Evolutionary conservation across 75 land plant genomes (phyloP).

Genomic region (Chamaecyparis obtusa): DNA sequence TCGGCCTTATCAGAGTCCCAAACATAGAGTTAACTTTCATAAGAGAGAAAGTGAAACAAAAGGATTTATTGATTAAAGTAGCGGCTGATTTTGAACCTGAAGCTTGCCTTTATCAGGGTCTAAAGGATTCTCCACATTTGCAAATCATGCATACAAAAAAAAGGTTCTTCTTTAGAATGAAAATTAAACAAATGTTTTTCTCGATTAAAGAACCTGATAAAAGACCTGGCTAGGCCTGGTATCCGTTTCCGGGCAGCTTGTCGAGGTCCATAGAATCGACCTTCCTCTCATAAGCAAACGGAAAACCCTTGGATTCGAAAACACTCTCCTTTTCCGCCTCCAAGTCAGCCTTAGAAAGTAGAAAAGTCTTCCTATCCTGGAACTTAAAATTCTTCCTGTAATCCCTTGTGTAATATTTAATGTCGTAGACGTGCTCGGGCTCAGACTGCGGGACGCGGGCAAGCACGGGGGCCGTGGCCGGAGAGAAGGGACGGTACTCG

Average conservation of each 20-base stretch:
- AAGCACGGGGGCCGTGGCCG: slow-evolving; percentile 56
- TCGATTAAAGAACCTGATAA: not conserved
- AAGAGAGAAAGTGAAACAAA: too few relatives aligned
- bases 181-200: not conserved
- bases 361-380: slow-evolving; percentile 30
- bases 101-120: not conserved
- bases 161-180: too few relatives aligned
- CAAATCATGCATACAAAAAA: not conserved
- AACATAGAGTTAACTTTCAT: not conserved
- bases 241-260: slow-evolving; percentile 71
- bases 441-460: slow-evolving; percentile 69
- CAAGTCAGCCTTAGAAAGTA: slow-evolving; percentile 49
- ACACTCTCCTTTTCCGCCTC: slow-evolving; percentile 43
- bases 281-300: slow-evolving; percentile 40
- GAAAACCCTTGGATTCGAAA: slow-evolving; percentile 39
- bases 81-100: not conserved
- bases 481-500: slow-evolving; percentile 71
- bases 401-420: slow-evolving; percentile 88
- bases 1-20: too few relatives aligned
- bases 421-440: slow-evolving; percentile 83
- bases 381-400: slow-evolving; percentile 40
- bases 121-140: not conserved
- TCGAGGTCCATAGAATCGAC: slow-evolving; percentile 35
- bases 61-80: too few relatives aligned
- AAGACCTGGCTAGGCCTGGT: slow-evolving; percentile 36